These are phyloP conservation scores for Aaosphaeria arxii DNA, from an alignment of 2,329 filamentous ascomycete species.

Conservation along the genomic window DNA sequence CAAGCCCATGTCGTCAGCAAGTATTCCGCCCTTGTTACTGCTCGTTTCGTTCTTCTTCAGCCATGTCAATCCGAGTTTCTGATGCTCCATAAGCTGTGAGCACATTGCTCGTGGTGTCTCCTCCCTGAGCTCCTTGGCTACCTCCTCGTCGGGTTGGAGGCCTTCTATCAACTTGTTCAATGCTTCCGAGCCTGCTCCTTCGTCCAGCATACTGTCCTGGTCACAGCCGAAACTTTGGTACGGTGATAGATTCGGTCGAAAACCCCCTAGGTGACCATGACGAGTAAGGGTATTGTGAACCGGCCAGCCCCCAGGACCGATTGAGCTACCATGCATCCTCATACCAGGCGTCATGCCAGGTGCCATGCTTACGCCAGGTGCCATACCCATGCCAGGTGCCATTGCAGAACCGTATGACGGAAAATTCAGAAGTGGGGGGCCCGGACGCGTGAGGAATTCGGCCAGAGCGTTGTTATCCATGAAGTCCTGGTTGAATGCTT, in stretches of 20 bases:
- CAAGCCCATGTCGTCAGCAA: constrained; percentile 68
- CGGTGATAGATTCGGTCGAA: too few relatives aligned
- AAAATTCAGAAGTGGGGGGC: constrained; percentile 2
- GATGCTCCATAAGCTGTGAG: constrained; percentile 73
- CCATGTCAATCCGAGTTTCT: constrained; percentile 75
- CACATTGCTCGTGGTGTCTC: constrained; percentile 68
- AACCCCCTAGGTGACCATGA: too few relatives aligned
- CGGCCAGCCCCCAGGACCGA: neutral
- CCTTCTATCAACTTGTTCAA: constrained; percentile 31
- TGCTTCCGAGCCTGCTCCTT: constrained; percentile 8
- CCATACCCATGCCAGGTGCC: too few relatives aligned
- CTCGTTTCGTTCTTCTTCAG: constrained; percentile 72
- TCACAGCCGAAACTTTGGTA: neutral
- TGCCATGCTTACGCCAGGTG: neutral
- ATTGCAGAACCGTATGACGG: too few relatives aligned
- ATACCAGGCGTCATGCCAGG: neutral
- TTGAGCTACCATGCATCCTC: neutral
- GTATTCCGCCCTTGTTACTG: constrained; percentile 69
- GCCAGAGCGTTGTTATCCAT: constrained; percentile 26
- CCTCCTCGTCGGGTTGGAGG: constrained; percentile 30
- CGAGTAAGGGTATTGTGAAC: too few relatives aligned
- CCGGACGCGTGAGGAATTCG: constrained; percentile 19
- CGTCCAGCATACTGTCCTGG: neutral
- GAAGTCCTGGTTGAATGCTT: constrained; percentile 19
- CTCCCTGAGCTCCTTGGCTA: constrained; percentile 56